Conservation (phyloP, 2,329 filamentous ascomycete species). For the Aspergillus costaricaensis region DNA sequence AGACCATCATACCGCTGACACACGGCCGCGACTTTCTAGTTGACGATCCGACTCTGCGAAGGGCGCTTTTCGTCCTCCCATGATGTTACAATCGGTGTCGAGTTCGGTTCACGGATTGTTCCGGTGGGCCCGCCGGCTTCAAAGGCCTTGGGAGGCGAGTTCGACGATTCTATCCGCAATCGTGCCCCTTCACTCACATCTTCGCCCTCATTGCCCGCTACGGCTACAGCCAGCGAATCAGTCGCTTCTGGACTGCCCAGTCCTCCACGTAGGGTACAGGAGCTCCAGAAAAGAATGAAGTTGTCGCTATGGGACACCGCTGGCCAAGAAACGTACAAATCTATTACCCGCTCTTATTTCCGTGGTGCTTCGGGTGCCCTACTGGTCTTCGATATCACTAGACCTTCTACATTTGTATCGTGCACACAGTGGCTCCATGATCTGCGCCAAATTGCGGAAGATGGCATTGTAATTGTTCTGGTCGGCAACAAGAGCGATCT, state of each 20-base stretch:
- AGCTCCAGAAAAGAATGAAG: constrained; percentile 78
- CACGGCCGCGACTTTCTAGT: constrained; percentile 49
- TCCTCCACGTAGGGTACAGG: constrained; percentile 39
- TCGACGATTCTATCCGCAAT: constrained; percentile 25
- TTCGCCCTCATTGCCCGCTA: constrained; percentile 11
- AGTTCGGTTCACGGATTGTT: constrained; percentile 91
- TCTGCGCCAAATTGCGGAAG: constrained; percentile 90
- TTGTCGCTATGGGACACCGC: constrained; percentile 94
- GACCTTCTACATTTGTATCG: constrained; percentile 80
- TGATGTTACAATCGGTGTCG: constrained; percentile 96
- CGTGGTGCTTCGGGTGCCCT: constrained; percentile 76
- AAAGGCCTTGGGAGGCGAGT: constrained; percentile 57
- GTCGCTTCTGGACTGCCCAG: constrained; percentile 34
- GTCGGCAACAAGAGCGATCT: constrained; percentile 96
- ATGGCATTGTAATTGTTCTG: constrained; percentile 89
- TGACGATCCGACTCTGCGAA: constrained; percentile 94
- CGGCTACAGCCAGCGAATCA: constrained; percentile 18
- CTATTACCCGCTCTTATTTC: constrained; percentile 91
- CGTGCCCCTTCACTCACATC: constrained; percentile 13
- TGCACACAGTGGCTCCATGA: constrained; percentile 94
- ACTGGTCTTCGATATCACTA: constrained; percentile 91
- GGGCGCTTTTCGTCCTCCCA: constrained; percentile 91
- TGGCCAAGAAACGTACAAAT: constrained; percentile 96
- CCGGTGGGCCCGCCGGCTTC: constrained; percentile 82
- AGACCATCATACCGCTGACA: constrained; percentile 12